Base-by-base conservation (phyloP, 192 early-diverging fungal species). In the Obelidium mucronatum region DNA sequence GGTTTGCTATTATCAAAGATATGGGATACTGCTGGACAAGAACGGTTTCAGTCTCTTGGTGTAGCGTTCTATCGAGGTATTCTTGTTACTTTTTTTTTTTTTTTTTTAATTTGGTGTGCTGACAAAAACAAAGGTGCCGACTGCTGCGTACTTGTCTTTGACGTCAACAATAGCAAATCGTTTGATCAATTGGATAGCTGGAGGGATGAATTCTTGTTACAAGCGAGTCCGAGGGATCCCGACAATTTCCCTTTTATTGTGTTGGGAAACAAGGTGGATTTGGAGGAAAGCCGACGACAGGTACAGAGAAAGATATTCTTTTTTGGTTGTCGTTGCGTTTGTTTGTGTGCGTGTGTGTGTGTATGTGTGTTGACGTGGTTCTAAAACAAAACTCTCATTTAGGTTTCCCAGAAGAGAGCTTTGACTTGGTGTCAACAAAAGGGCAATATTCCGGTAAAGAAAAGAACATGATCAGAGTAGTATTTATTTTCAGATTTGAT, bases 201-300 rank as follows among this genome's bases (percentile, higher is more conserved):
- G 98, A 86, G 95, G 81, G 97, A 98, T 84, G 98, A 99, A 86
- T 99, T 99, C 78, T 81, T 99, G 86, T 86, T 98, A 40, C 98
- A 99, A 80, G 95, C 95, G 28, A 93, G 90, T 19, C 96, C 98
- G 52, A 82, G 93, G 59, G 94, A 96, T 72, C 95, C 97, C 5
- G 97, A 99, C 77, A 96, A 93, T 87, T 99, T 99, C 82, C 98
- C 98, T 42, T 99, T 99, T 86, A 94, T 99, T 59, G 95, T 99
- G 19, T 84, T 99, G n/a, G 98, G 76, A 22, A 99, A 99, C 87
- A 99, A 99, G 88, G 90, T 99, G 56, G 98, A 99, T 81, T 83
- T 99, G 80, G 98, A 98, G 78, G 96, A 98, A 77, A 88, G 88
- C 40, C 93, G 93, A 83, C 81, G 95, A 67, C 92, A 93, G 91